These are phyloP conservation scores for Lomentospora prolificans DNA, from an alignment of 2,329 filamentous ascomycete species.

Conservation along the genomic window DNA sequence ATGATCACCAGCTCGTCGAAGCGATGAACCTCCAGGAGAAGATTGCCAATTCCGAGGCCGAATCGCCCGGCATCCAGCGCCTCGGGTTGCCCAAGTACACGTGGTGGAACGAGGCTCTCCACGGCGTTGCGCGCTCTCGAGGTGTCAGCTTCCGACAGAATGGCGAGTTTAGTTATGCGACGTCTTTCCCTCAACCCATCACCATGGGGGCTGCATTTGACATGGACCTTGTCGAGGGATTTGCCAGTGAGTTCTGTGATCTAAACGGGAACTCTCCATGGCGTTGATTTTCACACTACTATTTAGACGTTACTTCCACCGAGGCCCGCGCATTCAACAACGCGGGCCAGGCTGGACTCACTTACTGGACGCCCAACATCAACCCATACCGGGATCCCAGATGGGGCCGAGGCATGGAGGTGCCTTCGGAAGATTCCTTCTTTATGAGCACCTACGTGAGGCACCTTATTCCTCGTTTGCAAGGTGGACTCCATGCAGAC, in stretches of 20 bases:
- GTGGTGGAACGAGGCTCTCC: conserved; percentile 54
- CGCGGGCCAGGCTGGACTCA: conserved; percentile 39
- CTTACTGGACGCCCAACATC: conserved; percentile 60
- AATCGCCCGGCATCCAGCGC: conserved; percentile 22
- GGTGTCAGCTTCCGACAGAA: conserved; percentile 32
- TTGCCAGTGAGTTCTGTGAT: background rate
- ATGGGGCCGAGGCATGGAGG: conserved; percentile 53
- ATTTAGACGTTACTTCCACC: conserved; percentile 45
- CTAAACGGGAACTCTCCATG: no score
- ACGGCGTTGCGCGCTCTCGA: conserved; percentile 47
- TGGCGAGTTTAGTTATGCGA: conserved; percentile 49
- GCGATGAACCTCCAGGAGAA: conserved; percentile 24
- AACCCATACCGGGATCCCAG: conserved; percentile 55
- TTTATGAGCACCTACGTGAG: conserved; percentile 40
- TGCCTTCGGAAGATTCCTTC: conserved; percentile 46
- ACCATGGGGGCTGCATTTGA: conserved; percentile 54
- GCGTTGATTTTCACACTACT: conserved; percentile 15
- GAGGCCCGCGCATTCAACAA: conserved; percentile 60
- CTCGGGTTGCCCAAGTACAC: conserved; percentile 49
- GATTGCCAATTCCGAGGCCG: conserved; percentile 21
- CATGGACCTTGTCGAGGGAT: conserved; percentile 41
- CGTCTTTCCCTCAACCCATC: conserved; percentile 57
- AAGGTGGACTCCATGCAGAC: conserved; percentile 21
- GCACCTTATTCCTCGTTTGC: conserved; percentile 42
- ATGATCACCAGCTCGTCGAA: conserved; percentile 15